Evolutionary conservation across 2,329 filamentous ascomycete species (phyloP).

Genomic region (Elsinoe arachidis): DNA sequence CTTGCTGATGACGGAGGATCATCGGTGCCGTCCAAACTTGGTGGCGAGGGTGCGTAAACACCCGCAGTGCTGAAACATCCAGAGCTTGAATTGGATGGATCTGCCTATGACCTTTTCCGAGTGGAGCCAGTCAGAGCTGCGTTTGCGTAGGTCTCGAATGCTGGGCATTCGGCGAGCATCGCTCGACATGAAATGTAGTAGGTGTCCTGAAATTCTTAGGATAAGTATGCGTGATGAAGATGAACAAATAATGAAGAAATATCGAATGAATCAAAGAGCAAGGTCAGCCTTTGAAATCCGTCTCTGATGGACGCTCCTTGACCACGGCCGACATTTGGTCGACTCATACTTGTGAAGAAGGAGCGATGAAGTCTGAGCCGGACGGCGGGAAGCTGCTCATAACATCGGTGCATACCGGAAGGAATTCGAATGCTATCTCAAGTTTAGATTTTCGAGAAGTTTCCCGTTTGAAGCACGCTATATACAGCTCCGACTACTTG

Average conservation of each 20-base stretch:
- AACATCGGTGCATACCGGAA: too few species aligned
- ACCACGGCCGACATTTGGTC: too few species aligned
- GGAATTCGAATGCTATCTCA: too few species aligned
- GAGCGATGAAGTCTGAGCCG: too few species aligned
- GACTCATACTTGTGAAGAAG: too few species aligned
- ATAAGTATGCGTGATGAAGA: too few species aligned
- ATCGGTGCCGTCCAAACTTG: constrained; percentile 8
- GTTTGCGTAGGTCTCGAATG: constrained; percentile 22
- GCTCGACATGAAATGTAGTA: constrained; percentile 5
- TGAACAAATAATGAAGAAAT: too few species aligned
- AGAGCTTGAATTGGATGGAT: constrained; percentile 10
- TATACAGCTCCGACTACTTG: constrained; percentile 56
- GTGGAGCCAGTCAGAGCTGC: constrained; percentile 19
- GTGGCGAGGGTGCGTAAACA: background rate
- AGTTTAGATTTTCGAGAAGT: background rate
- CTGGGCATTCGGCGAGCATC: constrained; percentile 16
- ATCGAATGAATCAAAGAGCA: too few species aligned
- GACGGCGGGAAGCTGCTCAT: too few species aligned
- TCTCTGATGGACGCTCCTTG: too few species aligned
- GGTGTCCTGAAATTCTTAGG: background rate
- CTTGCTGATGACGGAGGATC: background rate
- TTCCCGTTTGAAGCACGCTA: constrained; percentile 23
- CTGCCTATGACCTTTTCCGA: constrained; percentile 14
- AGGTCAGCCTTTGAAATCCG: too few species aligned
- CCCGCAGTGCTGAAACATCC: background rate